Percentiles rank a stretch among this genome's conserved stretches.
phyloP scores from a whole-genome alignment of 2,329 filamentous ascomycete genomes.

The Ophiocordyceps camponoti-leonardi region DNA sequence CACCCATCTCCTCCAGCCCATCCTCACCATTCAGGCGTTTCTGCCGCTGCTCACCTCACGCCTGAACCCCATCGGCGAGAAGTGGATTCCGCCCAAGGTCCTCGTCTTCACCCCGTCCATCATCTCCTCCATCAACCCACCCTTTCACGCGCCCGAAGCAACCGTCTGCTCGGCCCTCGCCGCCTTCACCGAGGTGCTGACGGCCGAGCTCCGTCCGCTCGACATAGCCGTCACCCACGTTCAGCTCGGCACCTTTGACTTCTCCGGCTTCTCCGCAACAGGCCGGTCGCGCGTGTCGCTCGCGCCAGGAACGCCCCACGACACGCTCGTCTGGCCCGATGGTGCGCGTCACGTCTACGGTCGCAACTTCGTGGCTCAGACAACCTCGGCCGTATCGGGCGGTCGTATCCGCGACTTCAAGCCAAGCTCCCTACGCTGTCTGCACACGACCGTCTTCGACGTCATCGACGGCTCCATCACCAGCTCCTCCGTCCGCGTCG shows the following conservation, averaged over 20 bases:
- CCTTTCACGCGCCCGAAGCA: conserved; percentile 73
- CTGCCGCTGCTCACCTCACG: conserved; percentile 57
- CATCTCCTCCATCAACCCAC: conserved; percentile 60
- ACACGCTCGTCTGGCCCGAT: conserved; percentile 45
- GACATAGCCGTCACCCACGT: conserved; percentile 70
- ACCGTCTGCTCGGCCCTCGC: conserved; percentile 75
- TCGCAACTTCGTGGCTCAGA: conserved; percentile 40
- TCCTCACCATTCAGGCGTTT: conserved; percentile 77
- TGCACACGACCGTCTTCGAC: conserved; percentile 83
- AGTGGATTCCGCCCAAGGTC: conserved; percentile 44
- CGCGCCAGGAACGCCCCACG: conserved; percentile 19
- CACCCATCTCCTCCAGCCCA: conserved; percentile 76
- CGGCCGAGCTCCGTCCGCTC: conserved; percentile 61
- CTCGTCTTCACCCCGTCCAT: conserved; percentile 67
- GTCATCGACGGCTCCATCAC: conserved; percentile 54
- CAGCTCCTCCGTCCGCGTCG: conserved; percentile 54
- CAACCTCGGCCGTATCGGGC: conserved; percentile 35
- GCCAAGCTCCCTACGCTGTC: conserved; percentile 56
- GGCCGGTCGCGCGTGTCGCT: conserved; percentile 12
- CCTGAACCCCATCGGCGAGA: conserved; percentile 32
- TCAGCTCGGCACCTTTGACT: conserved; percentile 82
- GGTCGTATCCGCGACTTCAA: conserved; percentile 40
- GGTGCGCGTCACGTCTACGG: conserved; percentile 42
- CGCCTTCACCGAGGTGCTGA: conserved; percentile 66
- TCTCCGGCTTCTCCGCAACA: conserved; percentile 44